These are phyloP conservation scores for Penicillium canescens DNA, from an alignment of 495 filamentous ascomycete species.

Conservation along the genomic window DNA sequence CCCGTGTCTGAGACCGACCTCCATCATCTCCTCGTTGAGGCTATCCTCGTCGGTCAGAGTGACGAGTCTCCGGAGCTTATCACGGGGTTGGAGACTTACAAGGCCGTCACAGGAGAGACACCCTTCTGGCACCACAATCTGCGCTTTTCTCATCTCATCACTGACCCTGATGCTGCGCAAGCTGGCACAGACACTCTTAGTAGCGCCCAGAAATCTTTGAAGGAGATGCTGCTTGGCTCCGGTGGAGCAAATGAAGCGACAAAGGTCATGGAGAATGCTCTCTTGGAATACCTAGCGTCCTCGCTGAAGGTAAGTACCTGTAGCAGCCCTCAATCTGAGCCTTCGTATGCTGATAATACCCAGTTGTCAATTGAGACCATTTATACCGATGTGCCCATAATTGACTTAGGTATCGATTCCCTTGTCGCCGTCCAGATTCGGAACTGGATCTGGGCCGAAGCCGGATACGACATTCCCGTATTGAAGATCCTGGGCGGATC, in stretches of 20 bases:
- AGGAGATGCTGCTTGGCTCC: too few species aligned
- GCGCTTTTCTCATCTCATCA: constrained; percentile 26
- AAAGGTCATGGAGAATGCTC: constrained; percentile 1
- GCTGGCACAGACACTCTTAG: too few species aligned
- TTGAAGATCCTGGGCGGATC: constrained; percentile 49
- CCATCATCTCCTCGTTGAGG: constrained; percentile 37
- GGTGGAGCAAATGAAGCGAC: not conserved
- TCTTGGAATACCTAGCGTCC: too few species aligned
- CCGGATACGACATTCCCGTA: constrained; percentile 43
- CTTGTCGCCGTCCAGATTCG: constrained; percentile 31
- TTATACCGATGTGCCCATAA: constrained; percentile 5
- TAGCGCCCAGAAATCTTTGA: too few species aligned
- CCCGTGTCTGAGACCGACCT: constrained; percentile 48
- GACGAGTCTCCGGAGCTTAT: constrained; percentile 7
- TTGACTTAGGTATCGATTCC: constrained; percentile 36
- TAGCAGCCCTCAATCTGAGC: too few species aligned
- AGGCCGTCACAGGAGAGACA: not conserved
- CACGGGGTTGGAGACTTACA: constrained; percentile 6
- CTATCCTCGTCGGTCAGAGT: constrained; percentile 7
- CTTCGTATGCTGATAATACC: not conserved
- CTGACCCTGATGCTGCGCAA: too few species aligned
- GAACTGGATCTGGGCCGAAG: constrained; percentile 29
- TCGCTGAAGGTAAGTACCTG: too few species aligned
- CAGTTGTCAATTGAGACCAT: constrained; percentile 5
- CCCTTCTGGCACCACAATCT: constrained; percentile 13